Evolutionary conservation across 768 basidiomycete genomes (phyloP), one percentile per base, ranked within the genome.

Genomic region (Tricholoma furcatifolium): DNA sequence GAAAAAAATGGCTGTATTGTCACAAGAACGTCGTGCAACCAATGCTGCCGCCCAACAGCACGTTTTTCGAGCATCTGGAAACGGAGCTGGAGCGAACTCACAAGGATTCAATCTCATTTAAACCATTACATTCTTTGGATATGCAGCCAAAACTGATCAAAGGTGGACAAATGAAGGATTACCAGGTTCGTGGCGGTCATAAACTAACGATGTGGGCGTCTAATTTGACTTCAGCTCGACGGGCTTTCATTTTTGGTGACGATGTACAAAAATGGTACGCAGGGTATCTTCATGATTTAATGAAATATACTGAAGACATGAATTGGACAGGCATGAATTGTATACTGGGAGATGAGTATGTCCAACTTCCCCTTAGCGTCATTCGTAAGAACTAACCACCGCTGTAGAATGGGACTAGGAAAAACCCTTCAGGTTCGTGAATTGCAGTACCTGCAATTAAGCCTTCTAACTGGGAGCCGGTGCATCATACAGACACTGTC

Each of bases 271-370:
- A 90, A 89, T 60, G 83, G 85, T 79, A 53, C 7, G 72, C 57
- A 7, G 4, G 3, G 7, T 7, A 27, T 11, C 31, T 34, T 47
- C 4, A 3, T 20, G 34, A n/a, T 43, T 5, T 14, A 7, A 5
- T 15, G 8, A 21, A 18, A 9, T 6, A 9, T 15, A 45, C 6
- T 20, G 14, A 12, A 1, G 32, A 23, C 12, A 31, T 21, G 6
- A 47, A 42, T 43, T 4, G 2, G 17, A 17, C 55, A 82, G 81
- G 82, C 14, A 79, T 87, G 75, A 87, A 83, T 56, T 82, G 83
- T 63, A 84, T 90, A 51, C 73, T 90, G 1, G 88, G 85, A 24
- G 88, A 90, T 57, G 84, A 82, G 81, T 82, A 61, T 56, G 76
- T 70, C 21, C 17, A 24, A 21, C 40, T 36, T 53, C 50, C 34